Conservation (phyloP, 805 yeast species). For the Candida fluviatilis region DNA sequence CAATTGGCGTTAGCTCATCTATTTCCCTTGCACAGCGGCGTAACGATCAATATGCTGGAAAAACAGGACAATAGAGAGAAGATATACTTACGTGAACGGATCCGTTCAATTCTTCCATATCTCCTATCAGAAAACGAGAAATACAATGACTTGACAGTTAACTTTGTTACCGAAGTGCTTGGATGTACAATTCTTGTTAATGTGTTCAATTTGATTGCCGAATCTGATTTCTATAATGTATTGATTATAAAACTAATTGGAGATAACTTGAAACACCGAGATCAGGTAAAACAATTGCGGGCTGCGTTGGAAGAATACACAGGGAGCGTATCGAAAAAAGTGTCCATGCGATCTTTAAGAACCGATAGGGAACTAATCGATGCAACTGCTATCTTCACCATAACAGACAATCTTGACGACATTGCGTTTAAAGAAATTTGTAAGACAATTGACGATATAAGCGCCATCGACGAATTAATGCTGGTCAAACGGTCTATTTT, state of each 20-base stretch:
- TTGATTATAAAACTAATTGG: slow-evolving; percentile 56
- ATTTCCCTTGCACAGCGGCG: slow-evolving; percentile 57
- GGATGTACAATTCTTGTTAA: slow-evolving; percentile 45
- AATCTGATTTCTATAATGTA: slow-evolving; percentile 76
- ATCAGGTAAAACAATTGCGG: slow-evolving; percentile 68
- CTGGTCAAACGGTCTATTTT: slow-evolving; percentile 46
- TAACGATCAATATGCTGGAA: slow-evolving; percentile 27
- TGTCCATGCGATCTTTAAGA: slow-evolving; percentile 3
- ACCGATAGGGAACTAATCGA: slow-evolving; percentile 2
- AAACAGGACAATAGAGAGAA: slow-evolving; percentile 27
- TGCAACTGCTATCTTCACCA: slow-evolving; percentile 6
- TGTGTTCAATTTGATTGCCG: slow-evolving; percentile 55
- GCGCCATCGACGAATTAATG: slow-evolving; percentile 39
- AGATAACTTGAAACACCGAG: slow-evolving; percentile 63
- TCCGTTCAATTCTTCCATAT: slow-evolving; percentile 43
- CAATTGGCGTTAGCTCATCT: slow-evolving; percentile 37
- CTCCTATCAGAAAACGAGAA: slow-evolving; percentile 47
- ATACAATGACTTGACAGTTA: slow-evolving; percentile 43
- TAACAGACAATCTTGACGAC: slow-evolving; percentile 13
- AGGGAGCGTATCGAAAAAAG: slow-evolving; percentile 5
- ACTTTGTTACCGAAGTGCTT: slow-evolving; percentile 60
- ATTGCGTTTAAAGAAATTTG: slow-evolving; percentile 13
- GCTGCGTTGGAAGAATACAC: slow-evolving; percentile 68
- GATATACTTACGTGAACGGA: slow-evolving; percentile 42
- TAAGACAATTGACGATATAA: slow-evolving; percentile 9